Percentiles rank a stretch among this genome's conserved stretches.
phyloP scores from a whole-genome alignment of 163 green algal species.

The Chlorella variabilis region DNA sequence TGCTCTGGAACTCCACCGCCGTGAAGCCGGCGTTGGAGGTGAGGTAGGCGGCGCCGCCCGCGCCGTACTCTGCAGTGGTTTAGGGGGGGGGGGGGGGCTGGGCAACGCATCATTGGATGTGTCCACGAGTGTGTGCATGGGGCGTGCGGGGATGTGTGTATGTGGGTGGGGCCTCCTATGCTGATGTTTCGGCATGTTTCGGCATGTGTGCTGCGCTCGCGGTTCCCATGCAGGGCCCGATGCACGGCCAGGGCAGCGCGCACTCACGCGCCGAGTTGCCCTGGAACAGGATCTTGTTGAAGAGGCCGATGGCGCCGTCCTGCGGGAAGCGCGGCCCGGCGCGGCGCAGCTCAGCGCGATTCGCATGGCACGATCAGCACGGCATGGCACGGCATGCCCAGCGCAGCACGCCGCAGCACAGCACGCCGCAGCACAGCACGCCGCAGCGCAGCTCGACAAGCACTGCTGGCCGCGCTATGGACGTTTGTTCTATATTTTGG shows the following conservation, averaged over 20 bases:
- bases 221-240: too few relatives aligned
- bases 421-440: too few relatives aligned
- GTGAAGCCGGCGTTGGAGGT: constrained; percentile 43
- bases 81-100: too few relatives aligned
- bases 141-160: neutral
- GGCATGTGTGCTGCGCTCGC: too few relatives aligned
- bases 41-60: constrained; percentile 42
- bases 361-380: neutral
- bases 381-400: too few relatives aligned
- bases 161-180: too few relatives aligned
- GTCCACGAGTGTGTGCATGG: neutral
- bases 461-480: too few relatives aligned
- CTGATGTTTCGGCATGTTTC: too few relatives aligned
- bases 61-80: constrained; percentile 20
- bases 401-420: too few relatives aligned
- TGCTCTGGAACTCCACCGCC: constrained; percentile 24
- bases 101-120: too few relatives aligned
- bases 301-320: constrained; percentile 41
- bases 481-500: too few relatives aligned
- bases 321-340: too few relatives aligned
- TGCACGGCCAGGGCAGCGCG: neutral
- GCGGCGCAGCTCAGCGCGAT: neutral
- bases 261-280: constrained; percentile 17
- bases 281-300: constrained; percentile 7
- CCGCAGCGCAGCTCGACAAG: neutral